Percentiles rank a stretch among this genome's conserved stretches.
phyloP scores from a whole-genome alignment of 495 filamentous ascomycete species.

The Penicillium lividum region DNA sequence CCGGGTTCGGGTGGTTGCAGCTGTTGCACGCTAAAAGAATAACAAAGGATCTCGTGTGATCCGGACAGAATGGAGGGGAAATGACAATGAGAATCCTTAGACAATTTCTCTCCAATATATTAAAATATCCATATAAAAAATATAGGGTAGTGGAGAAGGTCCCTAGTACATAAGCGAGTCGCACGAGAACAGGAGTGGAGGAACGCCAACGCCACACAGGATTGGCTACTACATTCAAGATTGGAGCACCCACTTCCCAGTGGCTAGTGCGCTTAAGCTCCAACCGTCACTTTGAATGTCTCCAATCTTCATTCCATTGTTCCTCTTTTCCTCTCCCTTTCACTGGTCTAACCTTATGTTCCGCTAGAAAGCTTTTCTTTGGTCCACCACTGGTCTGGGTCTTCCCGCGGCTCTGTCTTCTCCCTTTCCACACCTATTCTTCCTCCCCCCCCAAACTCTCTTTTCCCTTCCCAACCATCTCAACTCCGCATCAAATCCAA shows the following conservation, averaged over 20 bases:
- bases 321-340: slow-evolving; percentile 16
- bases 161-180: slow-evolving; percentile 6
- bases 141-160: slow-evolving; percentile 4
- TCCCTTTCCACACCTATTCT: slow-evolving; percentile 5
- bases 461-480: not conserved
- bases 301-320: slow-evolving; percentile 6
- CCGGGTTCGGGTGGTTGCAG: slow-evolving; percentile 17
- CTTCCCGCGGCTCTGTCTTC: slow-evolving; percentile 10
- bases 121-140: not conserved
- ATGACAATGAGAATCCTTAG: not conserved
- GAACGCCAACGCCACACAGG: slow-evolving; percentile 10
- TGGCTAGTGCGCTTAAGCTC: slow-evolving; percentile 27
- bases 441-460: slow-evolving; percentile 9
- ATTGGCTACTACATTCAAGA: slow-evolving; percentile 7
- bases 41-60: not conserved
- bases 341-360: slow-evolving; percentile 8
- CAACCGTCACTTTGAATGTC: slow-evolving; percentile 13
- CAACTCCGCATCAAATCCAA: not conserved
- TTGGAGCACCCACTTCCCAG: slow-evolving; percentile 6
- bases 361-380: not conserved
- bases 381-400: slow-evolving; percentile 5
- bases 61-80: not conserved
- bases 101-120: not conserved
- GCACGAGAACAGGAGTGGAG: slow-evolving; percentile 11
- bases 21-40: slow-evolving; percentile 2